phyloP scores from a whole-genome alignment of 331 rosid genomes.

The Rhamnella rubrinervis region DNA sequence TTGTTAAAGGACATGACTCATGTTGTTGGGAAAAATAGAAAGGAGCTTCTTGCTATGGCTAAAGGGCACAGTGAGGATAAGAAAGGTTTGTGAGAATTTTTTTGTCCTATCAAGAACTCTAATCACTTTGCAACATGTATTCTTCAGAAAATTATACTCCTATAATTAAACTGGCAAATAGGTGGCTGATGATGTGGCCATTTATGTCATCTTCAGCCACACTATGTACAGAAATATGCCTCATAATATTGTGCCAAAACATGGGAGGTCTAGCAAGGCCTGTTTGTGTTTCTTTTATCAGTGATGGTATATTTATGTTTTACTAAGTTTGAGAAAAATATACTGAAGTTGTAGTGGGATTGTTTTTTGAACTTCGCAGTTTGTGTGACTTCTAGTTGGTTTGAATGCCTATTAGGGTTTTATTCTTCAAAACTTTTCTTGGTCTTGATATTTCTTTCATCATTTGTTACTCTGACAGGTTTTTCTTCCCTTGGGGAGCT shows the following conservation, averaged over 20 bases:
- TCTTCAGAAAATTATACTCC: not conserved
- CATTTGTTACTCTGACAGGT: constrained; percentile 45
- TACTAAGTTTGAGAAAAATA: not conserved
- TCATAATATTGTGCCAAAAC: not conserved
- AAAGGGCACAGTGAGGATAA: constrained; percentile 92
- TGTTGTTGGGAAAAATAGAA: constrained; percentile 89
- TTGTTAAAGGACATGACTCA: constrained; percentile 88
- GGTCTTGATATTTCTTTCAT: constrained; percentile 8
- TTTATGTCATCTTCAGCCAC: constrained; percentile 9
- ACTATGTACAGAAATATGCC: not conserved
- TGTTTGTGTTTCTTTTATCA: not conserved
- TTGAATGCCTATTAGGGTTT: constrained; percentile 14
- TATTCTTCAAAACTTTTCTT: constrained; percentile 10
- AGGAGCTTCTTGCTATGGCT: constrained; percentile 98
- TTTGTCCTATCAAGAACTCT: constrained; percentile 12
- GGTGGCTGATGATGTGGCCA: constrained; percentile 5
- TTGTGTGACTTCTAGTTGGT: constrained; percentile 17
- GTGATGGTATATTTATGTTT: constrained; percentile 10
- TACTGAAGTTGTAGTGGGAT: not conserved
- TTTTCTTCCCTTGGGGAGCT: constrained; percentile 68
- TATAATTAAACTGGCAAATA: constrained; percentile 1
- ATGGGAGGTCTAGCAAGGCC: constrained; percentile 9
- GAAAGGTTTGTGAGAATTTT: constrained; percentile 58
- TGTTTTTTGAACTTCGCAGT: not conserved
- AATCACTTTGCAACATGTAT: not conserved